Percentiles rank a stretch among this genome's conserved stretches.
These are phyloP conservation scores for Penicillium robsamsonii DNA, from an alignment of 495 filamentous ascomycete genomes.

Conservation along the genomic window DNA sequence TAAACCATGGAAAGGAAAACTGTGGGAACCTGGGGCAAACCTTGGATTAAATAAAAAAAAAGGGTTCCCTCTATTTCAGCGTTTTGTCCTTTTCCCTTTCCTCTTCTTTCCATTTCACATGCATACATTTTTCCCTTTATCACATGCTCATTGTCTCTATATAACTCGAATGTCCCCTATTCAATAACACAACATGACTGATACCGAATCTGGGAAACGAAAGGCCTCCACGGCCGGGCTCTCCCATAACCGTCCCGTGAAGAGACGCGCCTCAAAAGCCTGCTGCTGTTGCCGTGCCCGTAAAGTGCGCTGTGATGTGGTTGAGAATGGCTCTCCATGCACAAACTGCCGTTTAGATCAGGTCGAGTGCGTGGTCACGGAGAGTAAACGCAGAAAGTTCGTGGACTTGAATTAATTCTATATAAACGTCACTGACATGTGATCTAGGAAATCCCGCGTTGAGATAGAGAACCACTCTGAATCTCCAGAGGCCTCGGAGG, in stretches of 20 bases:
- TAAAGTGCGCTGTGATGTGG: conserved; percentile 94
- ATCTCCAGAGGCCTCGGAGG: conserved; percentile 42
- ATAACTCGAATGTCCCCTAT: conserved; percentile 18
- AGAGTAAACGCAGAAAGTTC: conserved; percentile 82
- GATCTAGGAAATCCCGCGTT: conserved; percentile 45
- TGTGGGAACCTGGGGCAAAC: conserved; percentile 16
- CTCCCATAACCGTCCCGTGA: conserved; percentile 57
- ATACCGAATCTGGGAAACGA: conserved; percentile 42
- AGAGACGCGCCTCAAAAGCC: conserved; percentile 81
- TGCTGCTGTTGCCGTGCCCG: conserved; percentile 83
- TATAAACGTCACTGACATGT: conserved; percentile 17
- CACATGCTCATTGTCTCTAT: conserved; percentile 2
- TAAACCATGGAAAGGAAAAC: not conserved
- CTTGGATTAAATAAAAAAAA: conserved; percentile 18
- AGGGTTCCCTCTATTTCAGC: conserved; percentile 27
- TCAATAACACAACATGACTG: conserved; percentile 30
- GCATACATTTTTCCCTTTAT: conserved; percentile 6
- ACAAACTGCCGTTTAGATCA: conserved; percentile 87
- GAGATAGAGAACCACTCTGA: conserved; percentile 39
- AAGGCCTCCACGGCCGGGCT: conserved; percentile 45
- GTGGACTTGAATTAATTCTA: conserved; percentile 17
- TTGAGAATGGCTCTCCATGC: conserved; percentile 81
- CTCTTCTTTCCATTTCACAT: not conserved
- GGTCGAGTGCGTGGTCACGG: conserved; percentile 83
- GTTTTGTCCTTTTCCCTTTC: conserved; percentile 4